Percentiles rank a stretch among this genome's conserved stretches.
Evolutionary conservation across 148 eudicot genomes (phyloP).

Genomic region (Cornus controversa): DNA sequence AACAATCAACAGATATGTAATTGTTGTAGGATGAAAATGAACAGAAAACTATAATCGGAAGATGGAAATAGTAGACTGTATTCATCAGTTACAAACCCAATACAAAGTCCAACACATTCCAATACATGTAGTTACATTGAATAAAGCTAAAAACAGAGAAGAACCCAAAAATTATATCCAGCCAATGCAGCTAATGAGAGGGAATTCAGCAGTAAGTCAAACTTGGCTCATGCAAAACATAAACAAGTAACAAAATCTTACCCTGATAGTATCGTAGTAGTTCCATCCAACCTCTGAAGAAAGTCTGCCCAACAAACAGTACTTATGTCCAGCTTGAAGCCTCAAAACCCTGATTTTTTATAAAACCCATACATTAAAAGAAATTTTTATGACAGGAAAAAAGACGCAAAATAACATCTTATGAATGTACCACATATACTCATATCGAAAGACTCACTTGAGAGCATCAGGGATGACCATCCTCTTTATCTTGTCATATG

Average conservation of each 20-base stretch:
- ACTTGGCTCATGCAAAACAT: background rate
- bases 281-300: conserved; percentile 38
- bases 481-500: conserved; percentile 75
- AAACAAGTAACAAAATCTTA: background rate
- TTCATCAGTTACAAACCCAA: background rate
- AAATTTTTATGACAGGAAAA: background rate
- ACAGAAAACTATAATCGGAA: background rate
- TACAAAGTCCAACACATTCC: background rate
- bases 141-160: background rate
- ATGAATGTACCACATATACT: background rate
- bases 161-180: background rate
- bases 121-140: background rate
- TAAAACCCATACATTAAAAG: background rate
- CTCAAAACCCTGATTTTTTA: conserved; percentile 50
- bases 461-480: conserved; percentile 88
- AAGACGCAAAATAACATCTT: background rate
- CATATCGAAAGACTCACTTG: conserved; percentile 39
- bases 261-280: conserved; percentile 32
- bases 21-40: background rate
- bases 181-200: background rate
- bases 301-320: conserved; percentile 31
- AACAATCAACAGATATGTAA: background rate
- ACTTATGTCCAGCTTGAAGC: conserved; percentile 36
- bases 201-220: background rate
- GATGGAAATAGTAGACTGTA: too few species aligned